phyloP scores from a whole-genome alignment of 176 grass and related monocot genomes.

The Areca catechu region DNA sequence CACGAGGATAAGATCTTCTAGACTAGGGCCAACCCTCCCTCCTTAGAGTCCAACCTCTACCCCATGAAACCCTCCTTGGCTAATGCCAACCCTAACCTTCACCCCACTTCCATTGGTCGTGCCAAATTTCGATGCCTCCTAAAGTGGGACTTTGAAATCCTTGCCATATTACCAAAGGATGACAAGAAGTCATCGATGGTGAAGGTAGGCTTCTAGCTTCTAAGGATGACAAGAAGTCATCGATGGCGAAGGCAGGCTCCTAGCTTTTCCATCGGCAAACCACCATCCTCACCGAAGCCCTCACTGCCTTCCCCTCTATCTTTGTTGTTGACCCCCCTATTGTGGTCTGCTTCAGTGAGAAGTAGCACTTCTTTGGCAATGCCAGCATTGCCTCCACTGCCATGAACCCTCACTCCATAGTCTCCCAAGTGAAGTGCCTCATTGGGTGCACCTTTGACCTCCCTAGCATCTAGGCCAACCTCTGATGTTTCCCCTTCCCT shows the following conservation, averaged over 20 bases:
- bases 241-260: no score
- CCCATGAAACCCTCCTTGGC: not conserved
- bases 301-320: no score
- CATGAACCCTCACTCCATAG: not conserved
- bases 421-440: no score
- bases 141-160: not conserved
- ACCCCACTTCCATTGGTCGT: not conserved
- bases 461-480: not conserved
- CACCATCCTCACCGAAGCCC: no score
- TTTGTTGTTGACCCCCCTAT: no score
- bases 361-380: conserved; percentile 2
- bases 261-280: no score
- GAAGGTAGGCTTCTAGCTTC: no score
- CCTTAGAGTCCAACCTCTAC: not conserved
- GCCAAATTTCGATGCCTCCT: not conserved
- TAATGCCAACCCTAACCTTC: no score
- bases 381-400: not conserved
- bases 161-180: conserved; percentile 1
- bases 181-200: not conserved
- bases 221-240: conserved; percentile 6
- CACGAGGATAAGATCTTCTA: conserved; percentile 13
- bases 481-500: not conserved
- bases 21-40: no score
- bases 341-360: not conserved
- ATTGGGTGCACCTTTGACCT: not conserved